Percentiles rank a stretch among this genome's conserved stretches.
Evolutionary conservation across 2,329 filamentous ascomycete species (phyloP).

Genomic region (Epicoccum nigrum): DNA sequence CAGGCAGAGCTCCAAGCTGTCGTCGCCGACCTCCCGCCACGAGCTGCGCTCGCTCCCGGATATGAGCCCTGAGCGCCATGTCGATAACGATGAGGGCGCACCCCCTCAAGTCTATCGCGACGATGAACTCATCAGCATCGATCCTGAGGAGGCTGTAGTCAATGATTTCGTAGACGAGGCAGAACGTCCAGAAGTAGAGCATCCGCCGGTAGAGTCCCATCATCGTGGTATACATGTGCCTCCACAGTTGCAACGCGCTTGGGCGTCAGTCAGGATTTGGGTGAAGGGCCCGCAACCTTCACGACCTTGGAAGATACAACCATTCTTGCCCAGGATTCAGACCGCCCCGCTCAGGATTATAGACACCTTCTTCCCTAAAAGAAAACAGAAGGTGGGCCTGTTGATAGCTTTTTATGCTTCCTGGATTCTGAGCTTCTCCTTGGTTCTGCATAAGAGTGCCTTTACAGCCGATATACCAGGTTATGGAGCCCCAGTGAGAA

Average conservation of each 20-base stretch:
- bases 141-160: constrained; percentile 35
- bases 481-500: constrained; percentile 69
- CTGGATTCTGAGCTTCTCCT: constrained; percentile 73
- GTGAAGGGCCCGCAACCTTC: constrained; percentile 57
- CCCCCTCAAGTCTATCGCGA: constrained; percentile 43
- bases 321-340: constrained; percentile 70
- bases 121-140: constrained; percentile 33
- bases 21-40: constrained; percentile 41
- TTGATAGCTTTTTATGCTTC: constrained; percentile 65
- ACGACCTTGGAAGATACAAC: constrained; percentile 55
- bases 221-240: constrained; percentile 42
- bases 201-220: constrained; percentile 26
- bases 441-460: constrained; percentile 70
- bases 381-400: constrained; percentile 64
- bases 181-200: constrained; percentile 30
- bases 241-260: constrained; percentile 61
- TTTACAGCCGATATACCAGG: constrained; percentile 66
- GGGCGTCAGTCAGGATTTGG: constrained; percentile 52
- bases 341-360: constrained; percentile 68
- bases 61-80: constrained; percentile 30
- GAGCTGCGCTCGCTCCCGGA: constrained; percentile 36
- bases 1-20: constrained; percentile 27
- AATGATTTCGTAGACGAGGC: constrained; percentile 35
- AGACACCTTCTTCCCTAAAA: constrained; percentile 66
- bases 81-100: constrained; percentile 31